phyloP scores from a whole-genome alignment of 768 basidiomycete genomes.

The Terana coerulea region DNA sequence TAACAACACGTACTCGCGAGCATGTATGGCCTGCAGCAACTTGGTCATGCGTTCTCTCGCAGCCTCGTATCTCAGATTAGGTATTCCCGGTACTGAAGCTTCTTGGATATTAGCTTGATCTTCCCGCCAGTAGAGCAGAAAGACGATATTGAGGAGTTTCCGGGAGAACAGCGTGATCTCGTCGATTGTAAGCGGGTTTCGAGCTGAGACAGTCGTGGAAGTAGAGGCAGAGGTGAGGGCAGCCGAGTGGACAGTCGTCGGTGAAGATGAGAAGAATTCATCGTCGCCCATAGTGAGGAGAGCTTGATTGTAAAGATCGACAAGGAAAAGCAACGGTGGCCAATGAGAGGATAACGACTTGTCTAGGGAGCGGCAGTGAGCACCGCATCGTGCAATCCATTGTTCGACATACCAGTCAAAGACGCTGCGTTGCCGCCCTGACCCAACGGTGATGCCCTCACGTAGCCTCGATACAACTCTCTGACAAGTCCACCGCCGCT shows the following conservation, averaged over 20 bases:
- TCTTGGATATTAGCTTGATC: slow-evolving; percentile 40
- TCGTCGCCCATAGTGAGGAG: slow-evolving; percentile 94
- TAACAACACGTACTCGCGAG: slow-evolving; percentile 67
- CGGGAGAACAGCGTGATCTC: slow-evolving; percentile 74
- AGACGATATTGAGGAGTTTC: slow-evolving; percentile 82
- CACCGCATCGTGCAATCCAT: not conserved
- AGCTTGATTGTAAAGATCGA: slow-evolving; percentile 78
- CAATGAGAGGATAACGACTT: slow-evolving; percentile 36
- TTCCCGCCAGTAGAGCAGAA: slow-evolving; percentile 68
- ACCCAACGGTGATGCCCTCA: slow-evolving; percentile 61
- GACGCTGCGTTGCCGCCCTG: slow-evolving; percentile 41
- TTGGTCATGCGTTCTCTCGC: slow-evolving; percentile 72
- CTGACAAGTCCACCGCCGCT: slow-evolving; percentile 63
- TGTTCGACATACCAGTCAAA: slow-evolving; percentile 35
- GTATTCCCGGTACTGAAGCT: slow-evolving; percentile 37
- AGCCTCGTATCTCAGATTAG: slow-evolving; percentile 54
- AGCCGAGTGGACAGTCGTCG: slow-evolving; percentile 17
- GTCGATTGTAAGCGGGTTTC: slow-evolving; percentile 79
- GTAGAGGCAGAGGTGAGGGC: slow-evolving; percentile 12
- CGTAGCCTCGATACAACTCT: slow-evolving; percentile 68
- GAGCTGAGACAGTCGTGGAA: slow-evolving; percentile 23
- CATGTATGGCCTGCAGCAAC: slow-evolving; percentile 79
- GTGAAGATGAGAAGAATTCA: slow-evolving; percentile 73
- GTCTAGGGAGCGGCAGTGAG: too few relatives aligned
- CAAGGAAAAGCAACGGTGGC: slow-evolving; percentile 72